A percentile compares a stretch with the other conserved stretches of the same genome.
These are phyloP conservation scores for Silene noctiflora DNA, from an alignment of 179 eudicot species.

Conservation along the genomic window DNA sequence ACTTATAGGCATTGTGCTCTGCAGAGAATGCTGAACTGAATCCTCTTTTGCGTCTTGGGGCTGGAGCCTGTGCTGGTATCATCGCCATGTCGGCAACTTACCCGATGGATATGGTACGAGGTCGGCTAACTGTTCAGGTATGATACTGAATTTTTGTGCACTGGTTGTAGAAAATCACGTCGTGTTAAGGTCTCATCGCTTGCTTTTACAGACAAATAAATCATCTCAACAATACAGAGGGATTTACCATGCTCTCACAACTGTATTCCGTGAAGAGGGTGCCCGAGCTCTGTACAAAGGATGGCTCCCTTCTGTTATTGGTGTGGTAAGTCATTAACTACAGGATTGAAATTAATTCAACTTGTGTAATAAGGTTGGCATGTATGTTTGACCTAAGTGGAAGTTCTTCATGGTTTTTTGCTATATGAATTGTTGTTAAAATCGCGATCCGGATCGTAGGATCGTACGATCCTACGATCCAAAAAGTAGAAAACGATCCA, in stretches of 20 bases:
- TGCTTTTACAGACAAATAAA: conserved; percentile 61
- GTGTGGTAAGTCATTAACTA: conserved; percentile 57
- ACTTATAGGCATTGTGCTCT: conserved; percentile 8
- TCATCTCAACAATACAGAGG: conserved; percentile 92
- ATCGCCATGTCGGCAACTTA: conserved; percentile 98
- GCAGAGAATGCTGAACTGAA: conserved; percentile 86
- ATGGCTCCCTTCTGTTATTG: conserved; percentile 98
- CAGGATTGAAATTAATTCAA: too few species aligned
- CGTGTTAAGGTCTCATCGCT: conserved; percentile 4
- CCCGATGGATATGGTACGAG: conserved; percentile 98
- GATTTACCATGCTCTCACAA: conserved; percentile 81
- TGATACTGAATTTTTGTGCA: not conserved
- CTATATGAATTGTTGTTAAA: too few species aligned
- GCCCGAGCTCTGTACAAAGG: conserved; percentile 91
- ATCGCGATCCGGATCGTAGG: too few species aligned
- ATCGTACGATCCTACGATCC: too few species aligned
- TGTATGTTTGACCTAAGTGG: too few species aligned
- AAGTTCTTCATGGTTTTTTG: too few species aligned
- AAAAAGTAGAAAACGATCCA: too few species aligned
- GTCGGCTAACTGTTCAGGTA: conserved; percentile 95
- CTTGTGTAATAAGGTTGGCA: too few species aligned
- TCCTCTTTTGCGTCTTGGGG: conserved; percentile 85
- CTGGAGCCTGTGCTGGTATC: conserved; percentile 97
- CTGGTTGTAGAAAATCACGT: not conserved
- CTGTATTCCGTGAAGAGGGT: conserved; percentile 87